phyloP scores from a whole-genome alignment of 192 early-diverging fungal genomes.

The Entomortierella parvispora region DNA sequence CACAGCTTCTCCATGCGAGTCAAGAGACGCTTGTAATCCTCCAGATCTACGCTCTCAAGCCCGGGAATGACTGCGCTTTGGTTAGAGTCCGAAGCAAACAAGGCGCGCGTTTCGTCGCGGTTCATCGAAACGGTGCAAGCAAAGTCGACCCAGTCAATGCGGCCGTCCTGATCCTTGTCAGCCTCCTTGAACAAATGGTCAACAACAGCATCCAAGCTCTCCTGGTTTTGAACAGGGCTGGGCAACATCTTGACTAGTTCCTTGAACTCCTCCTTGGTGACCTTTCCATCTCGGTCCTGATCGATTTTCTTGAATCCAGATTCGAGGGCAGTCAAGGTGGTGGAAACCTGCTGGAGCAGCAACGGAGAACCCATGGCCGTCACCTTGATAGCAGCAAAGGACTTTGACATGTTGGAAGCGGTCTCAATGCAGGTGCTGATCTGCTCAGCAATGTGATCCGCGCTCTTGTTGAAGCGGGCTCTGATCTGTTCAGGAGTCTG shows the following conservation, averaged over 20 bases:
- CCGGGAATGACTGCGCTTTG: conserved; percentile 15
- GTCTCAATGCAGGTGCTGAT: conserved; percentile 79
- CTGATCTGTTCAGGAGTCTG: conserved; percentile 57
- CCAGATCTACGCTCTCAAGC: conserved; percentile 65
- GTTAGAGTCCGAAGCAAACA: conserved; percentile 36
- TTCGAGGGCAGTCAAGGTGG: conserved; percentile 56
- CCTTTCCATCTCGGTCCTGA: conserved; percentile 37
- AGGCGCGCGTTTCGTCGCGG: conserved; percentile 62
- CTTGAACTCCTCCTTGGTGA: conserved; percentile 43
- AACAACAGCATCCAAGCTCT: conserved; percentile 11
- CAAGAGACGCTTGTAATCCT: conserved; percentile 75
- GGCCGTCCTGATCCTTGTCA: conserved; percentile 63
- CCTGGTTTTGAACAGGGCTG: conserved; percentile 11
- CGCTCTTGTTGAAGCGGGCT: conserved; percentile 66
- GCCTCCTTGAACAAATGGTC: conserved; percentile 56
- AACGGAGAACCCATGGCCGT: conserved; percentile 83
- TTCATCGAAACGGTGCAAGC: conserved; percentile 70
- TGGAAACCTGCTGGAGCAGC: conserved; percentile 79
- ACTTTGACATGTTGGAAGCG: conserved; percentile 68
- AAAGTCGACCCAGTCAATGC: conserved; percentile 74
- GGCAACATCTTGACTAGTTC: conserved; percentile 34
- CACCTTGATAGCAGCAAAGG: conserved; percentile 89
- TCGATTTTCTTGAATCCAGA: conserved; percentile 56
- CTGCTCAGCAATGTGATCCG: conserved; percentile 71
- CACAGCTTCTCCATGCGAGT: conserved; percentile 73